Evolutionary conservation across 352 stramenopile genomes (phyloP).

Genomic region (Phytopythium delawarense): DNA sequence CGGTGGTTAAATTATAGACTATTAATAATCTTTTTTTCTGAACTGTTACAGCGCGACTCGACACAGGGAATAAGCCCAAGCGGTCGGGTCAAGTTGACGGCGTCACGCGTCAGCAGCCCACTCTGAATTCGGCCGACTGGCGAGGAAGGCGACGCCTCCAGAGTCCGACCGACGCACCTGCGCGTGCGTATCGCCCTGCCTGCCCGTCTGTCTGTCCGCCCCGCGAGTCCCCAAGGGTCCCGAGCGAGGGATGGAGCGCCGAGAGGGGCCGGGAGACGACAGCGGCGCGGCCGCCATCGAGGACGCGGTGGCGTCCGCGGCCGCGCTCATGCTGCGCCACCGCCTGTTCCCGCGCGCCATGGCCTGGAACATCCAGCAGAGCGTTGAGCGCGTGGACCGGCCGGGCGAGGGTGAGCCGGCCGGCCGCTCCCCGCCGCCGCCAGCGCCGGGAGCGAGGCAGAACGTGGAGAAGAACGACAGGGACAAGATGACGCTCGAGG

Average conservation of each 20-base stretch:
- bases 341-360: constrained; percentile 60
- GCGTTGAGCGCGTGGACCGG: constrained; percentile 6
- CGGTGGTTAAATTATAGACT: too few species aligned
- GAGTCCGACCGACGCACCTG: too few species aligned
- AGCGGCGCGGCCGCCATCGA: constrained; percentile 10
- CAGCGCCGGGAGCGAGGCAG: not conserved
- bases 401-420: not conserved
- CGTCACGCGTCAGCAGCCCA: too few species aligned
- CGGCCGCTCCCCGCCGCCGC: not conserved
- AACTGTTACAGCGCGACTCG: too few species aligned
- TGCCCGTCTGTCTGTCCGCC: not conserved
- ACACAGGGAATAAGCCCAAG: too few species aligned
- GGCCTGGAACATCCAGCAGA: constrained; percentile 49
- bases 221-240: too few species aligned
- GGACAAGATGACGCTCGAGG: constrained; percentile 7
- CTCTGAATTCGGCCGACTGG: too few species aligned
- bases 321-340: constrained; percentile 39
- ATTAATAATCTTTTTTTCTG: too few species aligned
- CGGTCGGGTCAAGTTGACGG: too few species aligned
- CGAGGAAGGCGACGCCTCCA: too few species aligned
- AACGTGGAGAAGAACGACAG: constrained; percentile 6
- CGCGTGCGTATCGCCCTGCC: not conserved
- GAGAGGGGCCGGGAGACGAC: not conserved
- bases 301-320: constrained; percentile 16
- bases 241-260: not conserved